Evolutionary conservation across 805 yeast species (phyloP), one percentile per base, ranked within the genome.

Genomic region (Yamadazyma philogaea): DNA sequence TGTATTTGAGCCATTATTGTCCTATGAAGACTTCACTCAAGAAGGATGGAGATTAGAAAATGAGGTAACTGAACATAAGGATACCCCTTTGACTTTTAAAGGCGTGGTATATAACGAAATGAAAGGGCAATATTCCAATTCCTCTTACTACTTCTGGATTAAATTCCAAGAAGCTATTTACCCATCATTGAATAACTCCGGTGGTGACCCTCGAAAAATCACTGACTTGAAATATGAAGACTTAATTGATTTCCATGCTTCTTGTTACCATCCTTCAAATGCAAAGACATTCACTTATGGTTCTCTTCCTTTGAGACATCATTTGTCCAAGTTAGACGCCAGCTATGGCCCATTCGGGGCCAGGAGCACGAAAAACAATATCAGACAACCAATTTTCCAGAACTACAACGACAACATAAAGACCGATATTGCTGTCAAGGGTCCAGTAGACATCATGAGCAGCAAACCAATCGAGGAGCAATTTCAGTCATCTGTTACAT

Each of bases 41-140:
- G 99, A 93, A 66, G 99, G 99, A 28, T 93, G 99, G 99, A 80
- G 99, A 58, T 67, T 93, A 30, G 99, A 93, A 61, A 79, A 87
- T 51, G 77, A 76, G 40, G 74, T 71, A 40, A 63, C 80, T 5
- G 61, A 72, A 6, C 89, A 90, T 57, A 66, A 68, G 12, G 45
- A 53, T 0, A 73, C 87, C 11, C 85, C 87, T 1, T 57, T 93
- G 32, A 70, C 69, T 3, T 87, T 88, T 63, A 93, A 93, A 63
- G 99, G 99, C 35, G 99, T 93, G 26, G 99, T 93, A 2, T 93
- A 86, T 61, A 93, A 93, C 59, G 99, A 93, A 66, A 93, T 93
- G 99, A 93, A 93, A 64, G 99, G 99, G 7, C 97, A 91, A 63
- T 79, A 87, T 57, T 85, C 96, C 0, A 91, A 88, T 60, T 78